Evolutionary conservation across 495 filamentous ascomycete genomes (phyloP), one percentile per base, ranked within the genome.

Genomic region (Jackrogersella multiformis): DNA sequence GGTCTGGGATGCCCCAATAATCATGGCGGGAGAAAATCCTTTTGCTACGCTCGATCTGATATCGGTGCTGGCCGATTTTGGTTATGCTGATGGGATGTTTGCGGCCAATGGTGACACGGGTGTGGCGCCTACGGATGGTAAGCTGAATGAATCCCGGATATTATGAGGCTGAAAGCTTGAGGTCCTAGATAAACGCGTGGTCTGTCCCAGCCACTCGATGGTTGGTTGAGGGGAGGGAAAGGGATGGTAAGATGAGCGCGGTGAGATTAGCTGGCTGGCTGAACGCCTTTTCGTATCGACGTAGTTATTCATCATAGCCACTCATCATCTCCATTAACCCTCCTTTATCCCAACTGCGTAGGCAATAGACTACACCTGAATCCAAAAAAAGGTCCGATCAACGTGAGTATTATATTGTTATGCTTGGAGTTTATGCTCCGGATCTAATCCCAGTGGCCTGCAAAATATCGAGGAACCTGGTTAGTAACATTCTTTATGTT

Each of bases 161-260:
- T 21, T 51, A 13, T 65, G 61, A 62, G 67, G 67, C 67, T 70
- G 42, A 61, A 65, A 65, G 39, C 28, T 42, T 41, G 23, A 49
- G 23, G 34, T 51, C 30, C 42, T 34, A 34, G 56, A 38, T 21
- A 28, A 9, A 6, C 10, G 12, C 8, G 4, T 41, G 52, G 45
- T 30, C 52, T 35, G 28, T 42, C 61, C 51, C 18, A 44, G 26
- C 44, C 36, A 52, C 60, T 21, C 49, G 12, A 30, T 28, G n/a
- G 18, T n/a, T 24, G 23, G 9, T 36, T 48, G 21, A 23, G 21
- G 42, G 46, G 49, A 12, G 35, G 34, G 23, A 51, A 51, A 48
- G 39, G 32, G 36, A 39, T 10, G 5, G 52, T 41, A 41, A 55
- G 45, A 38, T 15, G 24, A 59, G 42, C 13, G 16, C 34, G 38